Conservation (phyloP, 768 basidiomycete genomes). For the Candolleomyces efflorescens region DNA sequence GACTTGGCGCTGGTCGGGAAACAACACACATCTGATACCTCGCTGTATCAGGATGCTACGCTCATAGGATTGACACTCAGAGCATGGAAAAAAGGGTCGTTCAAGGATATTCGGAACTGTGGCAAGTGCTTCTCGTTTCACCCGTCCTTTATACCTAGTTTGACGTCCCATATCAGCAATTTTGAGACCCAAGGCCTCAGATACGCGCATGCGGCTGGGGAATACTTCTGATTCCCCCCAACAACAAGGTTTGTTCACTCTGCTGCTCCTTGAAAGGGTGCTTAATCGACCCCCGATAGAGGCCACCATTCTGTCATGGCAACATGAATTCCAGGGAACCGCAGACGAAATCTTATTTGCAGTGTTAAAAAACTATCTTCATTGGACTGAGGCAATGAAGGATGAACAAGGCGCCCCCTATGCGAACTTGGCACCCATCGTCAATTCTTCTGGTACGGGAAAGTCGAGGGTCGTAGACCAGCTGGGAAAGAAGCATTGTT, state of each 20-base stretch:
- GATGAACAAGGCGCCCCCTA: neutral
- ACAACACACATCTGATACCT: no score
- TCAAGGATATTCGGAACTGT: neutral
- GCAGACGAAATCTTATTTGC: neutral
- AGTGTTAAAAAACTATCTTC: neutral
- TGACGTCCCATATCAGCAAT: neutral
- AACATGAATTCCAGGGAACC: neutral
- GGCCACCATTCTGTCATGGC: neutral
- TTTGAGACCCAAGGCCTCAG: neutral
- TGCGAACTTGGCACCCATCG: neutral
- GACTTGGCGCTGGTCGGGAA: neutral
- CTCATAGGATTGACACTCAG: neutral
- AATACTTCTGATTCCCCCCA: neutral
- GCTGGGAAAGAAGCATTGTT: neutral
- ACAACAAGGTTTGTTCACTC: neutral
- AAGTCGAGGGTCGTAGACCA: neutral
- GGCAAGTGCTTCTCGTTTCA: conserved; percentile 6
- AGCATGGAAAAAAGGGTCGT: neutral
- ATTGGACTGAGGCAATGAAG: neutral
- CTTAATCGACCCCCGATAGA: neutral
- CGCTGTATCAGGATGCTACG: neutral
- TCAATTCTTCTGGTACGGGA: neutral
- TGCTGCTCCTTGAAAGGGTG: neutral
- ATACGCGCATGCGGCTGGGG: neutral
- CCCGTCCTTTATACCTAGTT: conserved; percentile 2